phyloP scores from a whole-genome alignment of 1,139 yeast genomes.

The Kodamaea sp. region DNA sequence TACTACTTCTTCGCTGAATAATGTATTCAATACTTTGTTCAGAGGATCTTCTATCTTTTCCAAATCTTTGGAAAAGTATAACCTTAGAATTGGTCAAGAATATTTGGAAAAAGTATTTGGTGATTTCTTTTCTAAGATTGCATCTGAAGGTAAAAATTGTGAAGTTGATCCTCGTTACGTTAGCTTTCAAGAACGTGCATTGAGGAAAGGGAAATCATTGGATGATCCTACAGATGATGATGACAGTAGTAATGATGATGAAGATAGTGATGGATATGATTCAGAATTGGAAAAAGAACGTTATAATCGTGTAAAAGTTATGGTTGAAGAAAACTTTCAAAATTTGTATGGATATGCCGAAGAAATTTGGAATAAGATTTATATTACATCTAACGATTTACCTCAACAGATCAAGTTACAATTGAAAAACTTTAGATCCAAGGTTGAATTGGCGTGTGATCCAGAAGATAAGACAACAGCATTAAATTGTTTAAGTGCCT shows the following conservation, averaged over 20 bases:
- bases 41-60: slow-evolving; percentile 83
- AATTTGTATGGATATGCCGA: slow-evolving; percentile 55
- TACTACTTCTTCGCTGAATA: slow-evolving; percentile 25
- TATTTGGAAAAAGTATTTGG: slow-evolving; percentile 75
- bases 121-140: slow-evolving; percentile 54
- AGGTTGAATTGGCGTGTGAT: slow-evolving; percentile 59
- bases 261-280: slow-evolving; percentile 25
- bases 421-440: slow-evolving; percentile 53
- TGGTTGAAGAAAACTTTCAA: slow-evolving; percentile 49
- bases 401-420: slow-evolving; percentile 68
- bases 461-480: slow-evolving; percentile 54
- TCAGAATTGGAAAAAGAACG: slow-evolving; percentile 33
- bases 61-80: slow-evolving; percentile 74
- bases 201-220: slow-evolving; percentile 22
- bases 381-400: slow-evolving; percentile 66
- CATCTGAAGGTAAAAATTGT: slow-evolving; percentile 51
- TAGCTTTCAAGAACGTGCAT: slow-evolving; percentile 41
- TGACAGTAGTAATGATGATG: slow-evolving; percentile 22
- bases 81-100: slow-evolving; percentile 73
- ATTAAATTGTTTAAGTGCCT: slow-evolving; percentile 74
- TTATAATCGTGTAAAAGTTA: slow-evolving; percentile 24
- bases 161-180: slow-evolving; percentile 71
- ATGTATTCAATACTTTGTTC: slow-evolving; percentile 70
- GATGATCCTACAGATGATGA: slow-evolving; percentile 22
- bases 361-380: slow-evolving; percentile 70